A percentile compares a stretch with the other conserved stretches of the same genome.
Evolutionary conservation across 1,284 basidiomycete genomes (phyloP).

Genomic region (Lignosus rhinocerotis): DNA sequence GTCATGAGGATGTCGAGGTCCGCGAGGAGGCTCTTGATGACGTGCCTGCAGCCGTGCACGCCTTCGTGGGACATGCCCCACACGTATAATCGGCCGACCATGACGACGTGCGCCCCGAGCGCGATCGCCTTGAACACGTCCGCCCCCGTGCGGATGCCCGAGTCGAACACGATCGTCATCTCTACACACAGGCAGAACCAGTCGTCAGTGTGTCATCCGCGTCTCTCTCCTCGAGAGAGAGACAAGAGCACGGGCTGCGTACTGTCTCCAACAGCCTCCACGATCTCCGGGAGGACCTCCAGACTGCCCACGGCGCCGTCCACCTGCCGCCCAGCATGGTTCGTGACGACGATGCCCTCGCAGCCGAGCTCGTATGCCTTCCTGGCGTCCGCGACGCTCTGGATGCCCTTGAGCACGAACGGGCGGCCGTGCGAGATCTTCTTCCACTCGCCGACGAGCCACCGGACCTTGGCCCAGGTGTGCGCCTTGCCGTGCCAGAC

Average conservation of each 20-base stretch:
- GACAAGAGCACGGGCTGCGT: slow-evolving; percentile 22
- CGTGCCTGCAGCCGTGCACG: slow-evolving; percentile 51
- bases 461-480: slow-evolving; percentile 55
- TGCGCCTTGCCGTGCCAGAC: slow-evolving; percentile 63
- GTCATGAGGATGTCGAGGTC: slow-evolving; percentile 62
- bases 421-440: slow-evolving; percentile 52
- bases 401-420: slow-evolving; percentile 61
- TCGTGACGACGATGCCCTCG: slow-evolving; percentile 60
- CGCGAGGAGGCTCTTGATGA: slow-evolving; percentile 60
- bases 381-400: slow-evolving; percentile 48
- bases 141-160: slow-evolving; percentile 54
- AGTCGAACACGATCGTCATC: slow-evolving; percentile 63
- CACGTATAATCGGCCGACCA: slow-evolving; percentile 48
- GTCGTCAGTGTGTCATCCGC: background rate
- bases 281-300: slow-evolving; percentile 54
- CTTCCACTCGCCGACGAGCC: slow-evolving; percentile 45
- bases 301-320: slow-evolving; percentile 58
- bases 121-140: slow-evolving; percentile 62
- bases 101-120: slow-evolving; percentile 47
- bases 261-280: slow-evolving; percentile 51
- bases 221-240: background rate
- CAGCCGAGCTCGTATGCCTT: slow-evolving; percentile 53
- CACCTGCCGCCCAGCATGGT: slow-evolving; percentile 64
- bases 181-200: slow-evolving; percentile 32
- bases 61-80: slow-evolving; percentile 55